phyloP scores from a whole-genome alignment of 1,284 basidiomycete species.

The Trichosporon sp. region DNA sequence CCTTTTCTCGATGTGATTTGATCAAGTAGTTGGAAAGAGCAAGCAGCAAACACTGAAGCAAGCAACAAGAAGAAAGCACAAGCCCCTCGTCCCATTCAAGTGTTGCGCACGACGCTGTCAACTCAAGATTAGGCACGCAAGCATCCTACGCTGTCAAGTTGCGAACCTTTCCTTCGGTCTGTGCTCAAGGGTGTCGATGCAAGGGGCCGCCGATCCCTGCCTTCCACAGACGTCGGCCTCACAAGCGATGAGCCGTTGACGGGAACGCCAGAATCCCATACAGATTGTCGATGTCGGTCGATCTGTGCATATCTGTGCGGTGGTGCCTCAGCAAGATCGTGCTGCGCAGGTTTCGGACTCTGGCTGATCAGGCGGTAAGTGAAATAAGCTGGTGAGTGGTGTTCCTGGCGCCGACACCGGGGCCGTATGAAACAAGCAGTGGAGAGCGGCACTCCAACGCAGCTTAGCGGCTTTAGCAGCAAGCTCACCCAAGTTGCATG shows the following conservation, averaged over 20 bases:
- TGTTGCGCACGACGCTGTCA: not conserved
- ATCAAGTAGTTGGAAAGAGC: slow-evolving; percentile 4
- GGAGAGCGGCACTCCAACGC: too few relatives aligned
- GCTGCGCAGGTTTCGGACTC: not conserved
- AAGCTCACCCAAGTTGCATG: too few relatives aligned
- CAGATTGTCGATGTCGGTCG: not conserved
- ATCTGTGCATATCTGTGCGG: not conserved
- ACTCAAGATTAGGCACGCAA: not conserved
- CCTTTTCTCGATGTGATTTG: slow-evolving; percentile 1
- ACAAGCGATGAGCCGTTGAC: too few relatives aligned
- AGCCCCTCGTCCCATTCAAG: not conserved
- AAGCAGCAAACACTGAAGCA: slow-evolving; percentile 6
- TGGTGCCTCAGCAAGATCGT: not conserved
- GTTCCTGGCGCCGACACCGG: too few relatives aligned
- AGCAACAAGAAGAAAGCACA: slow-evolving; percentile 4
- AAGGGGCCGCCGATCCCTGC: not conserved
- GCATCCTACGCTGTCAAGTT: not conserved
- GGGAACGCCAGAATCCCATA: not conserved
- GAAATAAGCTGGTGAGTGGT: not conserved
- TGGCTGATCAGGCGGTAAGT: not conserved
- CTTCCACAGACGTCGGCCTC: not conserved
- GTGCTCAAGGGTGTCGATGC: not conserved
- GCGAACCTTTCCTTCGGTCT: not conserved
- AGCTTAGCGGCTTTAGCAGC: too few relatives aligned
- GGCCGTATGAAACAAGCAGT: too few relatives aligned